Base-by-base conservation (phyloP, 306 rosid species). In the Acmispon strigosus region DNA sequence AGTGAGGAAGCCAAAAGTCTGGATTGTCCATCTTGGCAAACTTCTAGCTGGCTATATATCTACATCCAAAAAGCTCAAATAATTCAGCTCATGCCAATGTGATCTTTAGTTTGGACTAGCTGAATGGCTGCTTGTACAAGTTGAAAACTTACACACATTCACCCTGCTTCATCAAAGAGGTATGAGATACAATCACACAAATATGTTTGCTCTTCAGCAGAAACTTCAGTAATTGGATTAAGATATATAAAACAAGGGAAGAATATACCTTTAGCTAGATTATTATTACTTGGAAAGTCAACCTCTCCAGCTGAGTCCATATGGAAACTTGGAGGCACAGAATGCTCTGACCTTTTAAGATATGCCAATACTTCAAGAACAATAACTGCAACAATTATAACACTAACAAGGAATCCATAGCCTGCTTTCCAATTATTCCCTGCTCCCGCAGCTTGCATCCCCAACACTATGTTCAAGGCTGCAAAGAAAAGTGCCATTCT, bases 401-500 rank as follows among this genome's bases (percentile, higher is more conserved):
- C 4, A 64, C 90, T 45, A 3, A 87, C 86, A 69, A 95, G 86
- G 79, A 95, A 95, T 51, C 99, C 97, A 19, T 95, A 91, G 54
- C 97, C 86, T 61, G 84, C 67, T 80, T 88, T 89, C 97, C 96
- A 91, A 66, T 82, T 89, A 76, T 66, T 84, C 34, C 96, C 91
- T 61, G 92, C 96, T 34, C 84, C 88, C 14, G 96, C 96, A 62
- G 90, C 84, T 74, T 81, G 79, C 77, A 95, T 85, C 62, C 97
- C 99, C 84, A 95, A 37, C 53, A 91, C 81, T 77, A 95, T 85
- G 88, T 95, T 95, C 86, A 95, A 45, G 16, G 96, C 85, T 77
- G 87, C 97, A 74, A 91, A 95, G 75, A 95, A 87, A 53, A 95
- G 83, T 17, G 96, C 96, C 78, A 91, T 42, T 79, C 99, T 95